Conservation (phyloP, 1,284 basidiomycete species). For the Ceratobasidium sp. region DNA sequence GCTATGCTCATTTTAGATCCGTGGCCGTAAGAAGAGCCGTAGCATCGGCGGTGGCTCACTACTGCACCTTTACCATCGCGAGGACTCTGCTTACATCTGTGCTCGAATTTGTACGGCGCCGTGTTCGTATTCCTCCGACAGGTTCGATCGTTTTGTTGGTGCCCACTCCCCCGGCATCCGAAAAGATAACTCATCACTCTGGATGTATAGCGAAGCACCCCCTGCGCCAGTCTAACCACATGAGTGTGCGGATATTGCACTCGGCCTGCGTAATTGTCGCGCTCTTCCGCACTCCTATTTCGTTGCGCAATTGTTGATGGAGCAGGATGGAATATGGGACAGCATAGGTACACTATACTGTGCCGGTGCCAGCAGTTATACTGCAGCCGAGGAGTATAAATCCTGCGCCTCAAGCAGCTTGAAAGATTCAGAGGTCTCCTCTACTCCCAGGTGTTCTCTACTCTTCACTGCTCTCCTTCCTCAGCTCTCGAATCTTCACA, state of each 20-base stretch:
- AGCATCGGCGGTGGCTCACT: not conserved
- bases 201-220: not conserved
- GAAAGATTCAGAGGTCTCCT: constrained; percentile 33
- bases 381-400: too few species aligned
- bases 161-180: not conserved
- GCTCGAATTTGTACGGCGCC: not conserved
- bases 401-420: too few species aligned
- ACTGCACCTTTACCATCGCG: not conserved
- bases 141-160: not conserved
- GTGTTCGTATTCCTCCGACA: constrained; percentile 9
- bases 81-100: not conserved
- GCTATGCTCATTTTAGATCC: too few species aligned
- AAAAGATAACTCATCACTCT: not conserved
- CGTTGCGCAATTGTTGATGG: not conserved
- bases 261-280: not conserved
- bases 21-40: not conserved
- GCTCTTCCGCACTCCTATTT: not conserved
- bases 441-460: constrained; percentile 16
- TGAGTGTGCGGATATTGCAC: constrained; percentile 41
- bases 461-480: not conserved
- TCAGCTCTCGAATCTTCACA: not conserved
- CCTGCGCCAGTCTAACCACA: constrained; percentile 6
- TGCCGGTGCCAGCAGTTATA: too few species aligned
- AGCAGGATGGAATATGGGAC: too few species aligned
- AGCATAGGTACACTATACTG: too few species aligned